Conservation (phyloP, 2,329 filamentous ascomycete species). For the Aspergillus brasiliensis region DNA sequence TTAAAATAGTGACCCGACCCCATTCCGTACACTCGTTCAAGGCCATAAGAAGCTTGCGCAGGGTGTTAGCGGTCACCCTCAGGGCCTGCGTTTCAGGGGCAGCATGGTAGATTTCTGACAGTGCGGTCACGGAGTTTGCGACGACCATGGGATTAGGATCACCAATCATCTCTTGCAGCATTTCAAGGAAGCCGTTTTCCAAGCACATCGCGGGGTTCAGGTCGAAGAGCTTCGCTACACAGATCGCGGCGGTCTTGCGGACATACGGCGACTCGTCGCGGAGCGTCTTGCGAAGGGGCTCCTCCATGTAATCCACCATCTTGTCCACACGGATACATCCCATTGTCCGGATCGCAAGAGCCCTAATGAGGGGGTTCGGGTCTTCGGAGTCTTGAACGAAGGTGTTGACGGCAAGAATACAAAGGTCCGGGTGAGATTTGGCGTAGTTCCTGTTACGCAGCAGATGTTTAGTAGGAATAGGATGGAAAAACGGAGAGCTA, state of each 20-base stretch:
- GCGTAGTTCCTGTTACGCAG: constrained; percentile 81
- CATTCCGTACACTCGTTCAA: constrained; percentile 98
- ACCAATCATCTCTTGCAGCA: constrained; percentile 90
- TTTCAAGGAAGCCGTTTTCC: constrained; percentile 95
- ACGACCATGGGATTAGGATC: constrained; percentile 99
- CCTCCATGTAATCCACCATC: constrained; percentile 99
- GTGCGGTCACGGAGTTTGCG: constrained; percentile 91
- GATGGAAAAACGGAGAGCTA: not conserved
- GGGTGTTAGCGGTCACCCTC: constrained; percentile 74
- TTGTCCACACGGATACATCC: constrained; percentile 98
- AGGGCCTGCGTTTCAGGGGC: constrained; percentile 89
- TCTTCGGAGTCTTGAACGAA: constrained; percentile 99
- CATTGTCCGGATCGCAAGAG: constrained; percentile 96
- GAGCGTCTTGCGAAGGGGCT: constrained; percentile 91
- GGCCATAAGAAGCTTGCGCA: constrained; percentile 96
- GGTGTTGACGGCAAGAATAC: constrained; percentile 97
- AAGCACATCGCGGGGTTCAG: constrained; percentile 89
- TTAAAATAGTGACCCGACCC: constrained; percentile 91
- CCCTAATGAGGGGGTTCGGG: constrained; percentile 92
- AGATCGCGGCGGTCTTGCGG: constrained; percentile 95
- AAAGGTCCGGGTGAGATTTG: constrained; percentile 97
- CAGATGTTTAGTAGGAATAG: constrained; percentile 20
- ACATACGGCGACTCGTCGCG: constrained; percentile 98
- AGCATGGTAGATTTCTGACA: constrained; percentile 87
- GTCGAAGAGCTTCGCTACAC: constrained; percentile 96